A percentile compares a stretch with the other conserved stretches of the same genome.
Evolutionary conservation across 2,329 filamentous ascomycete species (phyloP).

Genomic region (Epichloe coenophiala): DNA sequence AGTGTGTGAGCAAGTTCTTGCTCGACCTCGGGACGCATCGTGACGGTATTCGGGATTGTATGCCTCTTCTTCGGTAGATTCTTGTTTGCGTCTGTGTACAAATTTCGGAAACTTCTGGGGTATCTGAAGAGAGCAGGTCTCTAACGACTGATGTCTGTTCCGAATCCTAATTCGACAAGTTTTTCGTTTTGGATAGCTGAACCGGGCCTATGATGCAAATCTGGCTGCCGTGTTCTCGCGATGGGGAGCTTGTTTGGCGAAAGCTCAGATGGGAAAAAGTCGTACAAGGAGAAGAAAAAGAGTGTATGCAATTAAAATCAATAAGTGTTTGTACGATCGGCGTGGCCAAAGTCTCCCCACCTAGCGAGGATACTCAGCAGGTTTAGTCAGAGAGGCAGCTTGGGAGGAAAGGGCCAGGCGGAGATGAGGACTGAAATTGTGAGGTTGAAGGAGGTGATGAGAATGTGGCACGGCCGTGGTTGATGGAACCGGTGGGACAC

Average conservation of each 20-base stretch:
- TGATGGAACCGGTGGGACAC: conserved; percentile 1
- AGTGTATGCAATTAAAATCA: conserved; percentile 5
- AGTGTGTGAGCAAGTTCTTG: conserved; percentile 98
- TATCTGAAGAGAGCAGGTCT: neutral
- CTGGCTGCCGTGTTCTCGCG: conserved; percentile 2
- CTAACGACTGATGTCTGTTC: neutral
- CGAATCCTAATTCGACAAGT: neutral
- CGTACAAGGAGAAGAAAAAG: conserved; percentile 3
- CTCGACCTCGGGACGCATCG: conserved; percentile 96
- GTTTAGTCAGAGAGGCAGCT: conserved; percentile 1
- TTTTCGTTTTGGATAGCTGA: neutral
- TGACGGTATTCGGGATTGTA: conserved; percentile 20
- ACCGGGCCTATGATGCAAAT: neutral
- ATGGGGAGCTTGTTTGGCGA: conserved; percentile 1
- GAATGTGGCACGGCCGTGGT: neutral
- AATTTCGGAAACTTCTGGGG: neutral
- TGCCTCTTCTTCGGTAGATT: neutral
- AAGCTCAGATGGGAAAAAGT: conserved; percentile 11
- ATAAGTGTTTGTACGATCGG: conserved; percentile 11
- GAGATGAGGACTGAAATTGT: neutral
- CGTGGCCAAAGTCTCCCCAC: conserved; percentile 12
- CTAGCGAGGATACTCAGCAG: conserved; percentile 10
- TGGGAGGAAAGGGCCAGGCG: neutral
- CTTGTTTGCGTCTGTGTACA: neutral
- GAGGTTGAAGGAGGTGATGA: neutral